Conservation (phyloP, 805 yeast genomes). For the Lachancea kluyveri region DNA sequence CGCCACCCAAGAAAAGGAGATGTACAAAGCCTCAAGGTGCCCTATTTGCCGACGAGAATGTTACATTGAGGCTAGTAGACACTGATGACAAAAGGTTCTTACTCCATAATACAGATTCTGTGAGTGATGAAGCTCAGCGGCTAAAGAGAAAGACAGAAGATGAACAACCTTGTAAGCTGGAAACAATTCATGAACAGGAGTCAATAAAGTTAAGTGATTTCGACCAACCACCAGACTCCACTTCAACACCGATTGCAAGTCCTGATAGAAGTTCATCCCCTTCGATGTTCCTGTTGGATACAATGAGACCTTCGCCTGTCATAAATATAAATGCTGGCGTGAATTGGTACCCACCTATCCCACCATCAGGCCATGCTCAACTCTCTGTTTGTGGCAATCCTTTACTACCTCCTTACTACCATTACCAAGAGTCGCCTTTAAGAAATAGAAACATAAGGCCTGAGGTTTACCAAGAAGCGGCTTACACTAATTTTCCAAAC, state of each 20-base stretch:
- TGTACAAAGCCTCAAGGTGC: background rate
- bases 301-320: background rate
- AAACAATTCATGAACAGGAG: conserved; percentile 8
- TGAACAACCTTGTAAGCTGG: background rate
- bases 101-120: no score
- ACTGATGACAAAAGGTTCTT: no score
- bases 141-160: conserved; percentile 7
- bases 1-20: background rate
- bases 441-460: no score
- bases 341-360: no score
- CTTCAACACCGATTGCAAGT: conserved; percentile 22
- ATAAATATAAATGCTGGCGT: no score
- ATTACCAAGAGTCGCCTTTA: no score
- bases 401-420: no score
- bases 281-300: background rate
- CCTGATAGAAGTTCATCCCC: background rate
- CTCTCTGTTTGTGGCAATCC: no score
- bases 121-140: no score
- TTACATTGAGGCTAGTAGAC: conserved; percentile 3
- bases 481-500: no score
- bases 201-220: conserved; percentile 25
- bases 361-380: no score
- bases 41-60: conserved; percentile 5
- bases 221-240: conserved; percentile 27
- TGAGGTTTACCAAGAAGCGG: no score